These are phyloP conservation scores for Backusella psychrophila DNA, from an alignment of 192 early-diverging fungal genomes.

Conservation along the genomic window DNA sequence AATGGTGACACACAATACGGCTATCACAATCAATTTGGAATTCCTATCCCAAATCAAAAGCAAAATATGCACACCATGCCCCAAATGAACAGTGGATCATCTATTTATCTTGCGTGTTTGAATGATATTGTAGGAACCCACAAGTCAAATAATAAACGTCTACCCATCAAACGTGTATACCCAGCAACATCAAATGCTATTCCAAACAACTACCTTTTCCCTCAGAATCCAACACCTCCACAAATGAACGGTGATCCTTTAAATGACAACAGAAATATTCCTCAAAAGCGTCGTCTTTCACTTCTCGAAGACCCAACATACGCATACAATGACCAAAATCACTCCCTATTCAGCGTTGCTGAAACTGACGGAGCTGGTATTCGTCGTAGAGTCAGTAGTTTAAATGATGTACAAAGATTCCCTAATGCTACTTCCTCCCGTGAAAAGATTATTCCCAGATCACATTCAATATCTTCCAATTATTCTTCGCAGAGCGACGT, in stretches of 20 bases:
- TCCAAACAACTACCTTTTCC: neutral
- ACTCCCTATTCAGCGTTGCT: neutral
- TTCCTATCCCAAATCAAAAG: neutral
- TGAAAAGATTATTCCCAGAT: neutral
- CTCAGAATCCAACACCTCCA: neutral
- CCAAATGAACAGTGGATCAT: constrained; percentile 20
- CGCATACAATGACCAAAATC: neutral
- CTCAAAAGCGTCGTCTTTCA: neutral
- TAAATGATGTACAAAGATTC: constrained; percentile 31
- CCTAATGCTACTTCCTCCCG: neutral
- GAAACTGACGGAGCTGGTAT: neutral
- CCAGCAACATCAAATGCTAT: neutral
- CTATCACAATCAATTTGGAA: constrained; percentile 2
- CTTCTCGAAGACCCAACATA: constrained; percentile 4
- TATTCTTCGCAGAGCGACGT: neutral
- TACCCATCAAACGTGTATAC: constrained; percentile 39
- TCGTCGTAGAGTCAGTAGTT: constrained; percentile 53
- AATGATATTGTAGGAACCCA: constrained; percentile 71
- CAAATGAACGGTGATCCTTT: neutral
- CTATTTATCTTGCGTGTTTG: constrained; percentile 65
- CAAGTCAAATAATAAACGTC: constrained; percentile 45
- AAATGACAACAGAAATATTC: neutral
- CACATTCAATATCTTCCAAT: neutral
- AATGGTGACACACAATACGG: constrained; percentile 8
- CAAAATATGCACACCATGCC: neutral